A percentile compares a stretch with the other conserved stretches of the same genome.
Conservation (phyloP, 2,329 filamentous ascomycete species). For the Colletotrichum sp. region DNA sequence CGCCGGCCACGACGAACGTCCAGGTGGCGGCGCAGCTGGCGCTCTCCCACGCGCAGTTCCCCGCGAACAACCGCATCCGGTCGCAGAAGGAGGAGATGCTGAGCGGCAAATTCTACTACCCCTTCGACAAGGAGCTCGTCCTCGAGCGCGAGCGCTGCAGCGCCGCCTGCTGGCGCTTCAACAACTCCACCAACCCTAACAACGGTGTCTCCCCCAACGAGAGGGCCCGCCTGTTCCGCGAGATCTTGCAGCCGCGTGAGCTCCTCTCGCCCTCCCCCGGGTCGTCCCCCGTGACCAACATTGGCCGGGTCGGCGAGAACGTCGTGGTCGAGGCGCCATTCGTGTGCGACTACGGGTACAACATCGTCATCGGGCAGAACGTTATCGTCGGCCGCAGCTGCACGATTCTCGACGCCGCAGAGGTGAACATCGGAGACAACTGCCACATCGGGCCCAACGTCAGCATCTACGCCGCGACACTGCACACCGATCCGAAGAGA, state of each 20-base stretch:
- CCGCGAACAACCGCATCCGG: conserved; percentile 39
- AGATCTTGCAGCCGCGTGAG: conserved; percentile 71
- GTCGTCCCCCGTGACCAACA: conserved; percentile 55
- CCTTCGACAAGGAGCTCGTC: conserved; percentile 78
- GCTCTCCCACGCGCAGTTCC: conserved; percentile 59
- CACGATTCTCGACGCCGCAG: conserved; percentile 84
- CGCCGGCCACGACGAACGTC: conserved; percentile 43
- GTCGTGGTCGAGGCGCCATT: conserved; percentile 88
- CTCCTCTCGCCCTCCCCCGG: conserved; percentile 61
- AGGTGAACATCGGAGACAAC: conserved; percentile 81
- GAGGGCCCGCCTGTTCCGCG: conserved; percentile 71
- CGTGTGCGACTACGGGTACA: conserved; percentile 94
- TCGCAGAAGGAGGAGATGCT: conserved; percentile 94
- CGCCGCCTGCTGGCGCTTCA: conserved; percentile 83
- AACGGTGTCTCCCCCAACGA: conserved; percentile 73
- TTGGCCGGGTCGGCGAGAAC: conserved; percentile 73
- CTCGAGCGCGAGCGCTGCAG: conserved; percentile 87
- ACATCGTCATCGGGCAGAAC: conserved; percentile 85
- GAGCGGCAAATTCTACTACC: conserved; percentile 76
- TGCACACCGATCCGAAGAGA: conserved; percentile 74
- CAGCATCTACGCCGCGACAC: conserved; percentile 79
- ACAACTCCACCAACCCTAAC: conserved; percentile 79
- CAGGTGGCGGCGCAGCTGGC: conserved; percentile 66
- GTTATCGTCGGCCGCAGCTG: conserved; percentile 85
- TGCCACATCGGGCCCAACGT: conserved; percentile 84